Percentiles rank a stretch among this genome's conserved stretches.
Conservation (phyloP, 2,329 filamentous ascomycete genomes). For the Metarhizium rileyi region DNA sequence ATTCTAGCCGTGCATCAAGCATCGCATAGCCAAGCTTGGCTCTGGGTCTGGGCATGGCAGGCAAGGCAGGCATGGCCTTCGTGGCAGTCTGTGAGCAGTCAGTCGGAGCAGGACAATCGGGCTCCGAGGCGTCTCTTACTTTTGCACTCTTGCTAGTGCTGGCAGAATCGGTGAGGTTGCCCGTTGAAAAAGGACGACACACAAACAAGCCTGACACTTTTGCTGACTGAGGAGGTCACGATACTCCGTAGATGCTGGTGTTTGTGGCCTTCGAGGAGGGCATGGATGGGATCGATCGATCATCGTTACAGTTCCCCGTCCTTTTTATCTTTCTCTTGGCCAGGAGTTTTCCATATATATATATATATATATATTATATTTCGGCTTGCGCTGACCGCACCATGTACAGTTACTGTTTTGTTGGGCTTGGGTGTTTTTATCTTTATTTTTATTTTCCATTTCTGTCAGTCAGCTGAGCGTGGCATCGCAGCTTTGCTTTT, state of each 20-base stretch:
- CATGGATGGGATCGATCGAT: too few relatives aligned
- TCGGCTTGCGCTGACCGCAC: too few relatives aligned
- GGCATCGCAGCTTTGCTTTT: background rate
- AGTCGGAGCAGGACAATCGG: conserved; percentile 3
- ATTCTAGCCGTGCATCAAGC: conserved; percentile 11
- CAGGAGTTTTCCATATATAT: too few relatives aligned
- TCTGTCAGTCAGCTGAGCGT: background rate
- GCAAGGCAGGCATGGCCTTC: conserved; percentile 27
- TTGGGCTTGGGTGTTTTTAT: too few relatives aligned
- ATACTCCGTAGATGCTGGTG: too few relatives aligned
- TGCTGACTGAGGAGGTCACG: too few relatives aligned
- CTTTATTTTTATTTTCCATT: background rate
- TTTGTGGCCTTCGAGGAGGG: too few relatives aligned
- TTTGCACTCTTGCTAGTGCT: background rate
- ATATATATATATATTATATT: too few relatives aligned
- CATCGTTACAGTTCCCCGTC: too few relatives aligned
- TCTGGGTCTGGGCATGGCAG: conserved; percentile 18
- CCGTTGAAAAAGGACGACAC: background rate
- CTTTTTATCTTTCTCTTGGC: too few relatives aligned
- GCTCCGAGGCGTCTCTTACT: background rate
- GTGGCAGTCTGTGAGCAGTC: conserved; percentile 24
- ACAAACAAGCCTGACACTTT: too few relatives aligned
- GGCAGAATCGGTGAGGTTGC: background rate
- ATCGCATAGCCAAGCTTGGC: conserved; percentile 10
- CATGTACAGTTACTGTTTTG: too few relatives aligned